Conservation (phyloP, 2,329 filamentous ascomycete genomes). For the Colletotrichum liriopes region DNA sequence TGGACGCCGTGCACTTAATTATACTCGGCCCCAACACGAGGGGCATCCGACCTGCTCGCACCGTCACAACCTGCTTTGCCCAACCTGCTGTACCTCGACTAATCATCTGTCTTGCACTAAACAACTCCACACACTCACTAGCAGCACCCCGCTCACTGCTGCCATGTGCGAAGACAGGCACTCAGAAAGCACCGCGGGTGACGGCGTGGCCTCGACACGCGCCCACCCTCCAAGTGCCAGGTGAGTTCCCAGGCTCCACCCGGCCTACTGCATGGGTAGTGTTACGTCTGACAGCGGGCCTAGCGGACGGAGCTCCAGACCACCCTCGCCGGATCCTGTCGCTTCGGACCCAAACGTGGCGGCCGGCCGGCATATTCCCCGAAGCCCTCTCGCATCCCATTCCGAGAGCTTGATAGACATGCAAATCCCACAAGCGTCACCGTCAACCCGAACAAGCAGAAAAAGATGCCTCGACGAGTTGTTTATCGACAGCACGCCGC, state of each 20-base stretch:
- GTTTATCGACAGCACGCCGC: slow-evolving; percentile 28
- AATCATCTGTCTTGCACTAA: slow-evolving; percentile 8
- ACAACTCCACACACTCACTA: neutral
- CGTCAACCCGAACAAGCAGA: slow-evolving; percentile 7
- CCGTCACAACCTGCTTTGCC: slow-evolving; percentile 5
- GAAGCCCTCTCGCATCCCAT: slow-evolving; percentile 23
- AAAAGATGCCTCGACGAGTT: slow-evolving; percentile 36
- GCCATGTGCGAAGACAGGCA: slow-evolving; percentile 30
- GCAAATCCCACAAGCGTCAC: slow-evolving; percentile 20
- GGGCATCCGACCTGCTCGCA: neutral
- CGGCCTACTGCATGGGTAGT: slow-evolving; percentile 13
- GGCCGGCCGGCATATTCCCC: slow-evolving; percentile 25
- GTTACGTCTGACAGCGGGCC: slow-evolving; percentile 32
- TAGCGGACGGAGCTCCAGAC: slow-evolving; percentile 35
- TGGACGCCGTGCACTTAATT: slow-evolving; percentile 8
- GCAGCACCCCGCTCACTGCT: neutral
- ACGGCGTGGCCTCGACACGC: slow-evolving; percentile 33
- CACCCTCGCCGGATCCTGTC: slow-evolving; percentile 26
- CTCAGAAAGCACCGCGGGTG: slow-evolving; percentile 24
- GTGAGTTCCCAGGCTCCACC: slow-evolving; percentile 19
- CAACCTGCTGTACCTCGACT: slow-evolving; percentile 8
- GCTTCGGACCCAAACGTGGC: slow-evolving; percentile 15
- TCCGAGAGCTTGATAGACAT: slow-evolving; percentile 36
- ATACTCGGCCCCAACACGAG: neutral
- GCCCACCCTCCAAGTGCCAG: slow-evolving; percentile 35